Evolutionary conservation across 2,329 filamentous ascomycete species (phyloP).

Genomic region (Calycina herbarum): DNA sequence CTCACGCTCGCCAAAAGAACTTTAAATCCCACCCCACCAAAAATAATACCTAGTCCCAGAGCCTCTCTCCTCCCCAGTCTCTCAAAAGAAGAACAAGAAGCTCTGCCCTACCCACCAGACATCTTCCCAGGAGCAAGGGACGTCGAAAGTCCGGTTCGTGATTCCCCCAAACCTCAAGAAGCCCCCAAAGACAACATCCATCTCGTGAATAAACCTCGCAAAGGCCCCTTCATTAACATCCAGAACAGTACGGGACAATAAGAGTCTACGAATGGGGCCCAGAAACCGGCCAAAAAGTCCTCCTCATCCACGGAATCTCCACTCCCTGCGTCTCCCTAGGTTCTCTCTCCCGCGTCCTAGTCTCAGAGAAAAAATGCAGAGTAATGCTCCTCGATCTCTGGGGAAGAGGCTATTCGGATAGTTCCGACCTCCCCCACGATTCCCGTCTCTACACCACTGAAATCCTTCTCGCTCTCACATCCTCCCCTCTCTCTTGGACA

Average conservation of each 20-base stretch:
- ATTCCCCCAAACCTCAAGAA: neutral
- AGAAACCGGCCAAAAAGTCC: slow-evolving; percentile 65
- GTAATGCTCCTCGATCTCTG: slow-evolving; percentile 81
- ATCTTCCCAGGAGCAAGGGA: slow-evolving; percentile 68
- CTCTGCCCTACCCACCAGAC: slow-evolving; percentile 66
- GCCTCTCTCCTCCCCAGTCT: slow-evolving; percentile 27
- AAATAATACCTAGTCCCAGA: slow-evolving; percentile 30
- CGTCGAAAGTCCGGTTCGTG: slow-evolving; percentile 55
- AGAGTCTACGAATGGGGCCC: slow-evolving; percentile 82
- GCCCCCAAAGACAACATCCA: neutral
- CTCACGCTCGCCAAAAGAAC: slow-evolving; percentile 18
- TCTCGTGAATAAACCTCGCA: neutral
- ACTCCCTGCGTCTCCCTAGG: slow-evolving; percentile 73
- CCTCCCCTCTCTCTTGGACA: slow-evolving; percentile 59
- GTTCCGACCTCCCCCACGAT: slow-evolving; percentile 61
- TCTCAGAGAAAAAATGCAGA: slow-evolving; percentile 61
- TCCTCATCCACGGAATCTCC: slow-evolving; percentile 79
- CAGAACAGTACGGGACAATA: slow-evolving; percentile 60
- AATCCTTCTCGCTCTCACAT: slow-evolving; percentile 64
- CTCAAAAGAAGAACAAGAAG: slow-evolving; percentile 37
- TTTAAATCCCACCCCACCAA: slow-evolving; percentile 13
- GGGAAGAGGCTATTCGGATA: slow-evolving; percentile 76
- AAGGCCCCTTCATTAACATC: neutral
- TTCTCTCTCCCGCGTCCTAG: slow-evolving; percentile 65
- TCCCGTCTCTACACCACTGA: slow-evolving; percentile 64